Evolutionary conservation across 2,329 filamentous ascomycete species (phyloP), one percentile per base, ranked within the genome.

Genomic region (Aspergillus ibericus): DNA sequence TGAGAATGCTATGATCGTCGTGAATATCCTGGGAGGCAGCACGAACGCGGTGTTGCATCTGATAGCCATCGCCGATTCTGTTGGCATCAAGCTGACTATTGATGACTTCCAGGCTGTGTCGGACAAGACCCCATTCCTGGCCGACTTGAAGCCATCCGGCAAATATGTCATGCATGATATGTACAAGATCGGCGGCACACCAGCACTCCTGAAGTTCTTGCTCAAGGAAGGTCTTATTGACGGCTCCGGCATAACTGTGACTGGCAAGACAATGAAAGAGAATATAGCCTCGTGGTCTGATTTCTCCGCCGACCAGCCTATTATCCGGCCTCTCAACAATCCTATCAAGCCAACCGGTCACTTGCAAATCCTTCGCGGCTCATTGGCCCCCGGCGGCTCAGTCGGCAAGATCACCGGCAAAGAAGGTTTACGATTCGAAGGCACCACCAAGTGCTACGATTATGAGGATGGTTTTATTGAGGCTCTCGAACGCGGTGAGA

Each of bases 31-130:
- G 1, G 90, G 90, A 38, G 90, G 90, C 63, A 91, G 88, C 72
- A 93, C 90, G 59, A 93, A 93, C 73, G 90, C 90, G 34, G 90
- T 92, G 25, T 83, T 93, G 40, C 90, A 93, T 74, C 77, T 93
- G 32, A 89, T 93, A 70, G 90, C 90, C 67, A 91, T 92, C 57
- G 90, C 90, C 57, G 87, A 92, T 75, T 82, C 87, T 6, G 88
- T 91, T 13, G 90, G 88, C 66, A 83, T 92, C 71, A 89, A 90
- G 73, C 82, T 93, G 51, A 91, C 87, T 32, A 87, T 93, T 58
- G 90, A 93, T 66, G 90, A 93, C 46, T 90, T 90, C 82, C 88
- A 90, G 75, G 80, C 80, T 65, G 85, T 90, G 29, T 89, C 87
- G 0, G 85, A 90, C 77, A 82, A 84, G 51, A 88, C 82, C n/a